These are phyloP conservation scores for Moringa oleifera DNA, from an alignment of 345 rosid genomes.

Conservation along the genomic window DNA sequence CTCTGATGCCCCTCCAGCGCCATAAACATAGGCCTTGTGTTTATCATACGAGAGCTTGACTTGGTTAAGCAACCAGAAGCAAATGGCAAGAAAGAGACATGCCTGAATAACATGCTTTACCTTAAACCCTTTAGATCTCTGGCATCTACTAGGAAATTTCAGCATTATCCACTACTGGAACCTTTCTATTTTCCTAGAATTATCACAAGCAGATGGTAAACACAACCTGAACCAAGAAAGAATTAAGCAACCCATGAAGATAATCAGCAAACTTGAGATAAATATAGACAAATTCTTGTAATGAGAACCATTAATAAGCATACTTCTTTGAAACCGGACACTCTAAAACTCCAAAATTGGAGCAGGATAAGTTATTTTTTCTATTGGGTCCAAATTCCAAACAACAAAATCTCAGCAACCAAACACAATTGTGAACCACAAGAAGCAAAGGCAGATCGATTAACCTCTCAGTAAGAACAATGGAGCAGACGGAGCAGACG, in stretches of 20 bases:
- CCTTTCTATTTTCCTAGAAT: not conserved
- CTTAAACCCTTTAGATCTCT: slow-evolving; percentile 53
- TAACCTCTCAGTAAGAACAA: too few species aligned
- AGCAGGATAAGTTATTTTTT: too few species aligned
- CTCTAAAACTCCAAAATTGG: not conserved
- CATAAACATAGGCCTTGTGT: slow-evolving; percentile 12
- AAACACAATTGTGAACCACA: too few species aligned
- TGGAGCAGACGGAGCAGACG: too few species aligned
- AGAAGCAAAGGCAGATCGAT: too few species aligned
- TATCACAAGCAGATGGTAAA: not conserved
- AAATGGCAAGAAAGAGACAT: slow-evolving; percentile 39
- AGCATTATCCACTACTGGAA: slow-evolving; percentile 18
- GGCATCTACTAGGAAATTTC: slow-evolving; percentile 40
- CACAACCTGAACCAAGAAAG: not conserved
- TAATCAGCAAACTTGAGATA: not conserved
- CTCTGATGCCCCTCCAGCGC: slow-evolving; percentile 9
- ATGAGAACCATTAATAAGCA: not conserved
- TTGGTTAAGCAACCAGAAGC: slow-evolving; percentile 56
- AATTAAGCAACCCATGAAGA: not conserved
- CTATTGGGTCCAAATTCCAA: too few species aligned
- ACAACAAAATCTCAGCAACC: too few species aligned
- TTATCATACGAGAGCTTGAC: slow-evolving; percentile 30
- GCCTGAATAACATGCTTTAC: slow-evolving; percentile 53
- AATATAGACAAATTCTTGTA: not conserved
- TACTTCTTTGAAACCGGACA: not conserved